These are phyloP conservation scores for Fremontodendron californicum DNA, from an alignment of 345 rosid genomes.

Conservation along the genomic window DNA sequence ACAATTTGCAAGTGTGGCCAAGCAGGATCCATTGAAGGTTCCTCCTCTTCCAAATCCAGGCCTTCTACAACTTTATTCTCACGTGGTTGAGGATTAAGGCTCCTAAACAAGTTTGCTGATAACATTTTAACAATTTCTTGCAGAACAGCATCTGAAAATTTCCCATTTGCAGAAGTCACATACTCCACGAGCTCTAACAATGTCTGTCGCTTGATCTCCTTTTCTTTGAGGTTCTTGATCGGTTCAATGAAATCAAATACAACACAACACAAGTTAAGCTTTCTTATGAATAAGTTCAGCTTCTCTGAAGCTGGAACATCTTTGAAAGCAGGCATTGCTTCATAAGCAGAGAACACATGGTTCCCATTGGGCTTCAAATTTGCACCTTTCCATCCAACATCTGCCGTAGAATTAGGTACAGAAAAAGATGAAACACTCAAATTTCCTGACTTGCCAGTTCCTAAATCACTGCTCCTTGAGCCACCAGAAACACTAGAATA, in stretches of 20 bases:
- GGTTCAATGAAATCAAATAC: conserved; percentile 76
- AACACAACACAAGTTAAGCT: conserved; percentile 63
- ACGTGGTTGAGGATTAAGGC: conserved; percentile 51
- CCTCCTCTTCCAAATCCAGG: conserved; percentile 80
- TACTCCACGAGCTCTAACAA: conserved; percentile 80
- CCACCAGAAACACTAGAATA: conserved; percentile 35
- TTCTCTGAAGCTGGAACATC: conserved; percentile 72
- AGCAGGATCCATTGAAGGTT: conserved; percentile 75
- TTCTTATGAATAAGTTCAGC: conserved; percentile 65
- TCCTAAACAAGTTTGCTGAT: conserved; percentile 68
- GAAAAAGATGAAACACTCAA: conserved; percentile 28
- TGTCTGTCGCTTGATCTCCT: conserved; percentile 79
- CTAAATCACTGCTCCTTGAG: conserved; percentile 39
- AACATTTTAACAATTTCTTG: conserved; percentile 67
- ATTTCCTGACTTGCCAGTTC: conserved; percentile 35
- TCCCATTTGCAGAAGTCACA: conserved; percentile 62
- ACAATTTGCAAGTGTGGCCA: conserved; percentile 92
- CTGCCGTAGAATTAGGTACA: conserved; percentile 32
- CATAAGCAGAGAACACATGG: conserved; percentile 36
- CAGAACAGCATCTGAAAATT: conserved; percentile 55
- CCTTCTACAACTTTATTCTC: conserved; percentile 58
- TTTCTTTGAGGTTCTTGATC: conserved; percentile 66
- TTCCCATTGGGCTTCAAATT: conserved; percentile 38
- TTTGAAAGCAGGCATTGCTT: conserved; percentile 65
- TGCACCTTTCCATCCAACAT: conserved; percentile 38